Conservation (phyloP, 305 asterid species). For the Solanum chacoense region DNA sequence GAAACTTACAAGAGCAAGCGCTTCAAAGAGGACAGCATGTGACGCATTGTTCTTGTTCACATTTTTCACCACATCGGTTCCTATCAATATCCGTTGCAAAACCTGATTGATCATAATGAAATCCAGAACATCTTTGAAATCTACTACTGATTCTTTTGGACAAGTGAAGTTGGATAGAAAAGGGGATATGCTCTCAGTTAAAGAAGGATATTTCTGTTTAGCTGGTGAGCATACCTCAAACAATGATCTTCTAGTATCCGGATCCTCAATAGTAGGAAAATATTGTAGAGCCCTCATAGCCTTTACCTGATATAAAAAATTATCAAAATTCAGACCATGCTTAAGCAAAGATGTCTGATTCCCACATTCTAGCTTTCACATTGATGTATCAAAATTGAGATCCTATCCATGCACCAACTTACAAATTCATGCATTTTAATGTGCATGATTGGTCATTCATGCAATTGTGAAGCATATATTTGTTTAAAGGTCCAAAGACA, state of each 20-base stretch:
- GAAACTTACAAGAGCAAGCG: constrained; percentile 95
- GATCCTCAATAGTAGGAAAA: constrained; percentile 88
- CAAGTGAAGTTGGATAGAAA: not conserved
- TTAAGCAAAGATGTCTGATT: not conserved
- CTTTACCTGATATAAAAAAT: constrained; percentile 44
- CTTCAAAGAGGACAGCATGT: constrained; percentile 98
- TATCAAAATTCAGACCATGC: constrained; percentile 1
- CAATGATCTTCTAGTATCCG: constrained; percentile 77
- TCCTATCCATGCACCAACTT: not conserved
- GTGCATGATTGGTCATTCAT: not conserved
- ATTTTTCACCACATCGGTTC: constrained; percentile 98
- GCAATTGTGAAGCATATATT: not conserved
- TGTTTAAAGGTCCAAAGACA: not conserved
- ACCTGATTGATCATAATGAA: constrained; percentile 40
- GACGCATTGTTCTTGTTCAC: constrained; percentile 99
- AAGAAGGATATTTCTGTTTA: not conserved
- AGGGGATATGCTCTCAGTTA: not conserved
- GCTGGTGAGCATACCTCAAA: constrained; percentile 58
- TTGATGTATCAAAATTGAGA: not conserved
- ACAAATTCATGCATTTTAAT: not conserved
- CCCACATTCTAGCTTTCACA: not conserved
- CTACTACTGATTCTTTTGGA: not conserved
- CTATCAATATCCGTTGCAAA: constrained; percentile 93
- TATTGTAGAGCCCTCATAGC: constrained; percentile 98
- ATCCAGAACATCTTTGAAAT: not conserved